Percentiles rank a stretch among this genome's conserved stretches.
These are phyloP conservation scores for Hydnomerulius pinastri DNA, from an alignment of 768 basidiomycete species.

Conservation along the genomic window DNA sequence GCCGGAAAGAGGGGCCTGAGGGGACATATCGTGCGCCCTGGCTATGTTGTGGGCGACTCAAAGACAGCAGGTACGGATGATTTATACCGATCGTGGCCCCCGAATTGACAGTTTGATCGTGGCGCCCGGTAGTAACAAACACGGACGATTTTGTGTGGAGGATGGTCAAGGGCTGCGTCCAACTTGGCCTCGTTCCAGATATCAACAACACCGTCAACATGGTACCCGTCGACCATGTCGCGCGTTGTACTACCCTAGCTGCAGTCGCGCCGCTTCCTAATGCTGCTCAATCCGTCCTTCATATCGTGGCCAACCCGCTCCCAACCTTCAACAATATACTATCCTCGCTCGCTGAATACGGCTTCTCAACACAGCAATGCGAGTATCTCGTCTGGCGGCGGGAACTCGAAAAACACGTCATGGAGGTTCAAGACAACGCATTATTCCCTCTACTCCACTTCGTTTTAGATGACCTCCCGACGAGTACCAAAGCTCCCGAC, in stretches of 20 bases:
- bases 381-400: constrained; percentile 94
- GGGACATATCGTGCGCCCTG: constrained; percentile 88
- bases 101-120: constrained; percentile 1
- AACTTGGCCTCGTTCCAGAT: constrained; percentile 94
- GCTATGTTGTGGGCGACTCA: constrained; percentile 96
- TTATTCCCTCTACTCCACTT: constrained; percentile 97
- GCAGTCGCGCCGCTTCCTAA: constrained; percentile 58
- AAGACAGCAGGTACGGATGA: constrained; percentile 68
- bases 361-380: constrained; percentile 73
- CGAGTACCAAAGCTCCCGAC: constrained; percentile 91
- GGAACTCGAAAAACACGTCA: constrained; percentile 91
- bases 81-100: not conserved
- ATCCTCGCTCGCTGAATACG: constrained; percentile 70
- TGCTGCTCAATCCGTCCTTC: constrained; percentile 61
- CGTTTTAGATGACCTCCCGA: constrained; percentile 95
- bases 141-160: constrained; percentile 99
- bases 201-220: constrained; percentile 99
- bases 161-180: constrained; percentile 96
- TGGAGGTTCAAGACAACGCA: constrained; percentile 94
- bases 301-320: constrained; percentile 83
- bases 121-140: constrained; percentile 73
- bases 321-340: constrained; percentile 91
- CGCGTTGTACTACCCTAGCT: constrained; percentile 75
- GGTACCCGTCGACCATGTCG: constrained; percentile 97
- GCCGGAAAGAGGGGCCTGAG: constrained; percentile 83